These are phyloP conservation scores for Diaporthe longicolla DNA, from an alignment of 2,329 filamentous ascomycete species.

Conservation along the genomic window DNA sequence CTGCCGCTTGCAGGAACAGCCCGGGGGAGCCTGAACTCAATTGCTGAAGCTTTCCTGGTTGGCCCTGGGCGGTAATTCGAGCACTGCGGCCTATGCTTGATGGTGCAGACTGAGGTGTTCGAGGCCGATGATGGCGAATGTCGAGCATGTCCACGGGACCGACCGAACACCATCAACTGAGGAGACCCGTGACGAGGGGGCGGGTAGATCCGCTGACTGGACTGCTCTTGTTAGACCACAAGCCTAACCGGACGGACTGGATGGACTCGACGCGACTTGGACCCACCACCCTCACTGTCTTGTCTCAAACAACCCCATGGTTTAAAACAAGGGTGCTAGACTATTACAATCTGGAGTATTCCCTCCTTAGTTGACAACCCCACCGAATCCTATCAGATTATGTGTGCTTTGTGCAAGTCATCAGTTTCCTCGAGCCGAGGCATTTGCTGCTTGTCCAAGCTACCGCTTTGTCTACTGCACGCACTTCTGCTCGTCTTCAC, in stretches of 20 bases:
- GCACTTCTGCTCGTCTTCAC: not conserved
- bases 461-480: not conserved
- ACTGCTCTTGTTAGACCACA: not conserved
- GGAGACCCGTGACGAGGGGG: constrained; percentile 23
- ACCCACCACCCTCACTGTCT: not conserved
- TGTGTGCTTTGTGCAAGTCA: not conserved
- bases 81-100: constrained; percentile 3
- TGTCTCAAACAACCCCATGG: constrained; percentile 17
- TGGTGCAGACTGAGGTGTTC: not conserved
- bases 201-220: constrained; percentile 32
- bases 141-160: constrained; percentile 12
- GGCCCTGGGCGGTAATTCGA: not conserved
- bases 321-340: not conserved
- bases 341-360: not conserved
- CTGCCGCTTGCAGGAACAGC: not conserved
- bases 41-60: constrained; percentile 3
- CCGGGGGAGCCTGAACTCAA: constrained; percentile 11
- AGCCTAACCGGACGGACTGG: not conserved
- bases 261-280: not conserved
- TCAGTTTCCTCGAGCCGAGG: not conserved
- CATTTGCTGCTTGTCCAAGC: not conserved
- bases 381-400: too few species aligned
- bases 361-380: not conserved
- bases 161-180: constrained; percentile 5
- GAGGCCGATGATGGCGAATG: not conserved